Evolutionary conservation across 1,139 yeast species (phyloP).

Genomic region (Suhomyces coccinellae): DNA sequence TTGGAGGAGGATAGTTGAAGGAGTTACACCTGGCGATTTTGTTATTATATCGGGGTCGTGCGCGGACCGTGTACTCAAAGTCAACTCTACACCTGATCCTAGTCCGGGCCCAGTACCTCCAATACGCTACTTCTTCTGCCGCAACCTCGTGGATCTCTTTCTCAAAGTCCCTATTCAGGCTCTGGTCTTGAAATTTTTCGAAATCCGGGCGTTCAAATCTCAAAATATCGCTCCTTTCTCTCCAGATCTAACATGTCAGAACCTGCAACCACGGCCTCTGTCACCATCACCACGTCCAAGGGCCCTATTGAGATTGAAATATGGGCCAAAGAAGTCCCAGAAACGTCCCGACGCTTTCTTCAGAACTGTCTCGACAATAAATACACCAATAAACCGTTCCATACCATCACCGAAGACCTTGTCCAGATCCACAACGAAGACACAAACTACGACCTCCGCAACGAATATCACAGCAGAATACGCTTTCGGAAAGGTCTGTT

Average conservation of each 20-base stretch:
- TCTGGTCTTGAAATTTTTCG: not conserved
- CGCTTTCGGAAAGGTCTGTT: conserved; percentile 58
- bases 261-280: conserved; percentile 64
- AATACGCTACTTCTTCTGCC: not conserved
- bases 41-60: not conserved
- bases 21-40: not conserved
- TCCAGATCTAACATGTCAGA: conserved; percentile 28
- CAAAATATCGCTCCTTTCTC: not conserved
- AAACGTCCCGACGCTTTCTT: conserved; percentile 49
- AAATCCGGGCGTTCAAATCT: not conserved
- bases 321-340: conserved; percentile 73
- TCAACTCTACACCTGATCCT: no score
- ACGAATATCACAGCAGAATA: conserved; percentile 59
- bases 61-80: not conserved
- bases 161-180: no score
- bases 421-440: conserved; percentile 36
- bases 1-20: conserved; percentile 18
- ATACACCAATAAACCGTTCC: conserved; percentile 45
- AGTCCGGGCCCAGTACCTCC: no score
- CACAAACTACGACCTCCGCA: conserved; percentile 23
- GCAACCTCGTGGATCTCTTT: not conserved
- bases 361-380: conserved; percentile 46
- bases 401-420: conserved; percentile 37
- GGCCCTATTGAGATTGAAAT: conserved; percentile 63
- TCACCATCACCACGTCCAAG: conserved; percentile 54